Evolutionary conservation across 768 basidiomycete species (phyloP).

Genomic region (Mycena filopes): DNA sequence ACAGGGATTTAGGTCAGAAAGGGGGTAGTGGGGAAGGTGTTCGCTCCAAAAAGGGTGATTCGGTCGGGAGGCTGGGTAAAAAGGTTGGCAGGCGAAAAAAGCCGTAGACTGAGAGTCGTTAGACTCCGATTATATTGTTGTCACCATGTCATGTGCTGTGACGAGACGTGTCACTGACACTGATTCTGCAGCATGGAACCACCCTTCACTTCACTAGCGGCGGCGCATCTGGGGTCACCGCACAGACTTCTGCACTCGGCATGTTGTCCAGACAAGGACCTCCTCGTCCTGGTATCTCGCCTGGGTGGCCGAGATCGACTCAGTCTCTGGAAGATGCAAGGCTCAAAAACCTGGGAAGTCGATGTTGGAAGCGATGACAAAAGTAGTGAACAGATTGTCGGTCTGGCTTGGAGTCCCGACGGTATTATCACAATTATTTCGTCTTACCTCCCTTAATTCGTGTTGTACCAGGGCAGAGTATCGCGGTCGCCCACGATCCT

Average conservation of each 20-base stretch:
- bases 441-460: slow-evolving; percentile 18
- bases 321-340: slow-evolving; percentile 84
- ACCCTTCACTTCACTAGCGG: slow-evolving; percentile 66
- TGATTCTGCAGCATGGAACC: slow-evolving; percentile 47
- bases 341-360: slow-evolving; percentile 85
- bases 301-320: slow-evolving; percentile 75
- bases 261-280: slow-evolving; percentile 89
- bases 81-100: slow-evolving; percentile 53
- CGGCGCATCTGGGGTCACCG: slow-evolving; percentile 64
- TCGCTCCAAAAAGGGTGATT: slow-evolving; percentile 71
- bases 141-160: slow-evolving; percentile 9
- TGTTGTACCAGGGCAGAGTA: slow-evolving; percentile 63
- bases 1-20: slow-evolving; percentile 66
- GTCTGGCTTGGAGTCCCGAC: slow-evolving; percentile 85
- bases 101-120: slow-evolving; percentile 4
- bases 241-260: slow-evolving; percentile 70
- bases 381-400: slow-evolving; percentile 61
- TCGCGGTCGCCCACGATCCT: slow-evolving; percentile 79
- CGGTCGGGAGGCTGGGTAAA: slow-evolving; percentile 63
- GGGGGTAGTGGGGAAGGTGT: slow-evolving; percentile 63
- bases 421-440: slow-evolving; percentile 54
- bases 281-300: slow-evolving; percentile 73
- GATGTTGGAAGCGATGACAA: slow-evolving; percentile 63
- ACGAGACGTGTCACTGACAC: slow-evolving; percentile 1
- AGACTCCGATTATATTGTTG: background rate